Conservation (phyloP, 345 rosid species). For the Ceriops tagal region DNA sequence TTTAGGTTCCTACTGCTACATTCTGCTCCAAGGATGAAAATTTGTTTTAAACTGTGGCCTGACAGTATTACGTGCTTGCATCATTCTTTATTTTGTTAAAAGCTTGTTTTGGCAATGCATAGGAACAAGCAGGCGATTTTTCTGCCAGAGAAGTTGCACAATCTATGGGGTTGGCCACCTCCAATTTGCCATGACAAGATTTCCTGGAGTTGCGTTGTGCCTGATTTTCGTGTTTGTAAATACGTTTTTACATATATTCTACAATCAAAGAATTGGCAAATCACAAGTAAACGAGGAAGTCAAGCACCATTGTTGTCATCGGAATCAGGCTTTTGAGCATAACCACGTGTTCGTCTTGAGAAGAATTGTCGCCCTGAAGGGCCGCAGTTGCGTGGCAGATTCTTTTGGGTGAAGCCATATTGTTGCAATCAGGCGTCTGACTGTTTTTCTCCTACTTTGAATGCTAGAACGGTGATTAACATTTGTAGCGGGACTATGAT, state of each 20-base stretch:
- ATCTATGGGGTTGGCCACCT: conserved; percentile 65
- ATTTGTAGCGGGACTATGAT: conserved; percentile 1
- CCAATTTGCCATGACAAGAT: conserved; percentile 40
- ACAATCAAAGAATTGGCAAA: background rate
- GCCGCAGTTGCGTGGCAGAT: too few species aligned
- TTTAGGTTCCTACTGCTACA: background rate
- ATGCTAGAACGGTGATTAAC: background rate
- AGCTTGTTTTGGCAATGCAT: background rate
- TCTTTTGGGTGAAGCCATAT: too few species aligned
- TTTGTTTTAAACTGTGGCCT: too few species aligned
- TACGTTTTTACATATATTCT: conserved; percentile 6
- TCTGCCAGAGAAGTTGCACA: conserved; percentile 67
- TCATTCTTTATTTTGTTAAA: background rate
- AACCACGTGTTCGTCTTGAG: background rate
- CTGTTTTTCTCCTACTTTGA: background rate
- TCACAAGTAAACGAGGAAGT: background rate
- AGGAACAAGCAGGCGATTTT: conserved; percentile 79
- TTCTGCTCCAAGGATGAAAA: background rate
- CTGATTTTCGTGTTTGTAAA: conserved; percentile 4
- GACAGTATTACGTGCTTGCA: background rate
- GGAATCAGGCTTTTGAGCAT: background rate
- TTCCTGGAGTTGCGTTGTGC: background rate
- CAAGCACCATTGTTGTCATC: background rate
- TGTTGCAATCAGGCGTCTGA: too few species aligned
- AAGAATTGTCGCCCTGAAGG: background rate